Evolutionary conservation across 2,329 filamentous ascomycete genomes (phyloP).

Genomic region (Fusarium tjaetaba): DNA sequence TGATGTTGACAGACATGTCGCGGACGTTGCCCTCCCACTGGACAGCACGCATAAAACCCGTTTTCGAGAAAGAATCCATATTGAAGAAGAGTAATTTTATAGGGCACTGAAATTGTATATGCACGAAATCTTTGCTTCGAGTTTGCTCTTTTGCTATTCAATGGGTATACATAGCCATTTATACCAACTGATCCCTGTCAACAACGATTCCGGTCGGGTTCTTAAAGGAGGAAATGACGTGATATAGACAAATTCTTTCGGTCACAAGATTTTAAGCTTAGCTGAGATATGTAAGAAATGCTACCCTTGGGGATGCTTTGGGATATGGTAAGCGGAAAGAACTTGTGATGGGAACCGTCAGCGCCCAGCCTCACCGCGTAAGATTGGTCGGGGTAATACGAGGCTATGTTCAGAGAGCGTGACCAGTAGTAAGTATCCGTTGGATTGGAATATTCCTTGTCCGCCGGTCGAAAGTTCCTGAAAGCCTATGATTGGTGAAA

Average conservation of each 20-base stretch:
- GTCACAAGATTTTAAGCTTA: conserved; percentile 4
- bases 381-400: background rate
- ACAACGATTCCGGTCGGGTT: fast-evolving
- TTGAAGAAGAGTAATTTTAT: fast-evolving
- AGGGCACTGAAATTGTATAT: fast-evolving
- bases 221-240: background rate
- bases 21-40: conserved; percentile 18
- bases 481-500: background rate
- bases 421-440: background rate
- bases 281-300: conserved; percentile 4
- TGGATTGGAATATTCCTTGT: background rate
- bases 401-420: background rate
- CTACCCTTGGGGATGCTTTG: background rate
- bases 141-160: fast-evolving
- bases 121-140: fast-evolving
- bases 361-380: background rate
- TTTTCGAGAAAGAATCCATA: background rate
- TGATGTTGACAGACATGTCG: conserved; percentile 17
- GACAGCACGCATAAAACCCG: conserved; percentile 10
- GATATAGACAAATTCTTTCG: background rate
- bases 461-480: no score
- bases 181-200: fast-evolving
- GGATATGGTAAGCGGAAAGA: background rate
- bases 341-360: background rate
- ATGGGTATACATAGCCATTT: background rate